Base-by-base conservation (phyloP, 1,284 basidiomycete species). In the Tranzscheliella williamsii region DNA sequence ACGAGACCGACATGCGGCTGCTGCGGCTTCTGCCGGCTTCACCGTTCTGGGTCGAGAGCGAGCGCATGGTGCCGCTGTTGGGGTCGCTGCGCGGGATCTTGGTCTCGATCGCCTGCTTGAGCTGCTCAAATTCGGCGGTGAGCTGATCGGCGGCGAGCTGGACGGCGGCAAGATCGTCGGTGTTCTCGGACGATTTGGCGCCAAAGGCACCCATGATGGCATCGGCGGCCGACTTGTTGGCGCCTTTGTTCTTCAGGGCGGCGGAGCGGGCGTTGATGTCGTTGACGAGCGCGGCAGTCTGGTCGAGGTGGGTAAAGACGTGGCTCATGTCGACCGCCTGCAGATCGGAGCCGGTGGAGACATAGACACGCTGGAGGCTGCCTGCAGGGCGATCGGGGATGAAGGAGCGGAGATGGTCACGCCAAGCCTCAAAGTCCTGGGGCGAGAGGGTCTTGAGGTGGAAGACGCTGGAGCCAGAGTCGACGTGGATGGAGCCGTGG, bases 401-500 rank as follows among this genome's bases (percentile, higher is more conserved):
- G 42, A 77, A 75, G 33, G 58, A 65, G 29, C 65, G 57, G 1
- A 75, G 50, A 23, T 72, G 65, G 5, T 11, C 48, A 11, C 73
- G 60, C 75, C 75, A 77, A 1, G 46, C 35, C 18, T 69, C 67
- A 48, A 77, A 76, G 44, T 76, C 75, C 23, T 56, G 55, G 9
- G 67, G 54, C 5, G 51, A 63, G 15, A 76, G 56, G 39, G 73
- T 69, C 42, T 74, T 76, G 35, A 76, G 55, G 46, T 76, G 75
- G 42, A 75, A 77, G 3, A 75, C 72, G 24, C 53, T 70, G 3
- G 66, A 45, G 1, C 75, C 75, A 21, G 70, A 73, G 46, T 77
- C 75, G 16, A 75, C 71, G 45, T 77, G 75, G 31, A 77, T 65
- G 13, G 75, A 73, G 23, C 73, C 72, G 36, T 77, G 73, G 4